Conservation (phyloP, 2,329 filamentous ascomycete genomes). For the Sporothrix phasma region DNA sequence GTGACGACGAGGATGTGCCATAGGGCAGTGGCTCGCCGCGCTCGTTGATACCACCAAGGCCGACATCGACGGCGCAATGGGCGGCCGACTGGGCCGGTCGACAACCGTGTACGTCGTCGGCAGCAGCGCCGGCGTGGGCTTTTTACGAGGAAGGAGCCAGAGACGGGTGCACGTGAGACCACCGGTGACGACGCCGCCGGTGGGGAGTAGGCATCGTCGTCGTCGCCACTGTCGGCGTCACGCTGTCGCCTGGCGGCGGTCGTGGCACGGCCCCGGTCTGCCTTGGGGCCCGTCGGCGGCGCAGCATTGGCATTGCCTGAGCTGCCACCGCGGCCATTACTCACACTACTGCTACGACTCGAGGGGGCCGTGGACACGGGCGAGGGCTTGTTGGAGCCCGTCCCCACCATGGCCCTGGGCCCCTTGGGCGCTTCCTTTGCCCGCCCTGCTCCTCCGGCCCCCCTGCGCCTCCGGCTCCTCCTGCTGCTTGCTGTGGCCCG, state of each 20-base stretch:
- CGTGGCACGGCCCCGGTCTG: not conserved
- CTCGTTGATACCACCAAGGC: constrained; percentile 24
- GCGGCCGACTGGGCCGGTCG: constrained; percentile 10
- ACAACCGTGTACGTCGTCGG: constrained; percentile 17
- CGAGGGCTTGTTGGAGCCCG: not conserved
- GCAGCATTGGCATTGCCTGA: not conserved
- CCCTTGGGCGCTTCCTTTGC: not conserved
- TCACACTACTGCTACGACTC: constrained; percentile 14
- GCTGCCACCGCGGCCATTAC: not conserved
- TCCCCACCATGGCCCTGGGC: constrained; percentile 24
- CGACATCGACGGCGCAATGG: constrained; percentile 12
- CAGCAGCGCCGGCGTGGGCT: constrained; percentile 16
- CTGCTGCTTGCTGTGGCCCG: not conserved
- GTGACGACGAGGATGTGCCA: constrained; percentile 17
- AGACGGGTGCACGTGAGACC: not conserved
- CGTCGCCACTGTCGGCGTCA: not conserved
- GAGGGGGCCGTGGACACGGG: not conserved
- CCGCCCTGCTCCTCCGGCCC: not conserved
- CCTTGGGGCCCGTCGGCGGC: constrained; percentile 2
- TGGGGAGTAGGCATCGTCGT: constrained; percentile 16
- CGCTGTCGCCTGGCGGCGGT: no score
- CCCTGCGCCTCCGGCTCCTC: no score
- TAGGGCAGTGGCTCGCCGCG: constrained; percentile 23
- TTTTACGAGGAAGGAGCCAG: constrained; percentile 4
- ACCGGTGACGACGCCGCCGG: constrained; percentile 13